These are phyloP conservation scores for Pachyrhizus erosus DNA, from an alignment of 306 rosid genomes.

Conservation along the genomic window DNA sequence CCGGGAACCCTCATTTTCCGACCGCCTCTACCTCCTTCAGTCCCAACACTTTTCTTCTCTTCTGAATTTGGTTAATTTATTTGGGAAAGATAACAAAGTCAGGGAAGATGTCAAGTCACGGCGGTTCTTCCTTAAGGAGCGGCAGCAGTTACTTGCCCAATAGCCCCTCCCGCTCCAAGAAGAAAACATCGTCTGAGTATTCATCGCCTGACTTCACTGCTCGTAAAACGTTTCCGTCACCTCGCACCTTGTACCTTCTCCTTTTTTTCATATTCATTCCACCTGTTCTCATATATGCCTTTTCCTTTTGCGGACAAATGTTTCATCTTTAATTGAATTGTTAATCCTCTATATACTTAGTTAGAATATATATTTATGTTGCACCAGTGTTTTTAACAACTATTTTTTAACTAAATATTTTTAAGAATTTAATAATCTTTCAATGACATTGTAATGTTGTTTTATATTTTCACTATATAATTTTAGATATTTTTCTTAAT, in stretches of 20 bases:
- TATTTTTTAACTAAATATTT: no score
- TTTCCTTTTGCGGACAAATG: not conserved
- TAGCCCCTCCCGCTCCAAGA: slow-evolving; percentile 49
- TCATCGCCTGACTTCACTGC: slow-evolving; percentile 31
- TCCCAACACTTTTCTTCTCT: not conserved
- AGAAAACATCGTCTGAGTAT: slow-evolving; percentile 54
- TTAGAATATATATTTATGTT: no score
- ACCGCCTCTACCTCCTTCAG: slow-evolving; percentile 37
- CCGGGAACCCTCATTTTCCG: slow-evolving; percentile 54
- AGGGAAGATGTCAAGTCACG: slow-evolving; percentile 64
- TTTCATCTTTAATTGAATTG: not conserved
- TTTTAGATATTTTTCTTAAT: no score
- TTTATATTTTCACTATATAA: no score
- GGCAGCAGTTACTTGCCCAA: slow-evolving; percentile 53
- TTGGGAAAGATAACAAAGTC: no score
- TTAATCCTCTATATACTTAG: no score
- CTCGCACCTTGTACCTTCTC: slow-evolving; percentile 61
- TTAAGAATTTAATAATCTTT: no score
- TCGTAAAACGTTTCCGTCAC: slow-evolving; percentile 58
- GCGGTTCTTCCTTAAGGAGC: slow-evolving; percentile 67
- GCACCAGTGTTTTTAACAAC: no score
- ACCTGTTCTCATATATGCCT: not conserved
- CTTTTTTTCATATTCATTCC: not conserved
- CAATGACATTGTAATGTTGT: no score
- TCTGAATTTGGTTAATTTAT: no score